phyloP scores from a whole-genome alignment of 2,329 filamentous ascomycete species.

The Ustilaginoidea virens region DNA sequence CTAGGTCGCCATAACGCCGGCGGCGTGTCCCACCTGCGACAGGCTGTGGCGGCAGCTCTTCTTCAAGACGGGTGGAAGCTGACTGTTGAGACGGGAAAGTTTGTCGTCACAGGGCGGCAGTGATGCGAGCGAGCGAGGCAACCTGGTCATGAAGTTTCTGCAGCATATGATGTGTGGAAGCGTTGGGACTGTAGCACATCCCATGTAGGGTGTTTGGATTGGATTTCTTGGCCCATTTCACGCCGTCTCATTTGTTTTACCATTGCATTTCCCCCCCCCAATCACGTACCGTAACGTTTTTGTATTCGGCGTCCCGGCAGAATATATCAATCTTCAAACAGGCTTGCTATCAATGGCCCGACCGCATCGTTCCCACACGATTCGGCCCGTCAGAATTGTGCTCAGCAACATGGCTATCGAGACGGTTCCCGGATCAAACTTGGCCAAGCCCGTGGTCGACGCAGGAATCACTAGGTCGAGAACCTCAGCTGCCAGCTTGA shows the following conservation, averaged over 20 bases:
- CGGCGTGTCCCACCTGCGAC: conserved; percentile 60
- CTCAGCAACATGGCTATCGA: conserved; percentile 44
- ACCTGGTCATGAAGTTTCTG: too few species aligned
- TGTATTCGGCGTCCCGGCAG: too few species aligned
- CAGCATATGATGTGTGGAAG: neutral
- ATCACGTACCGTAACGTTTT: too few species aligned
- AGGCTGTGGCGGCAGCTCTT: conserved; percentile 64
- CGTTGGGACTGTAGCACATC: neutral
- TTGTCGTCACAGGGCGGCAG: conserved; percentile 49
- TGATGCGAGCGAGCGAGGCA: too few species aligned
- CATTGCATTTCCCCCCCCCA: too few species aligned
- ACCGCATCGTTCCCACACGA: conserved; percentile 42
- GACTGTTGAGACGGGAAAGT: conserved; percentile 52
- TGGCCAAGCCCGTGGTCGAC: conserved; percentile 43
- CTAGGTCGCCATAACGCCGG: conserved; percentile 63
- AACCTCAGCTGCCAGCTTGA: conserved; percentile 37
- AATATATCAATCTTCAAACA: conserved; percentile 1
- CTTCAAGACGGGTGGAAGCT: conserved; percentile 72
- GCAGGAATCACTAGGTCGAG: conserved; percentile 51
- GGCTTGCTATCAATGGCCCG: conserved; percentile 9
- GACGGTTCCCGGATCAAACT: conserved; percentile 32
- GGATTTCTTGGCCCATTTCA: too few species aligned
- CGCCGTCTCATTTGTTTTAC: too few species aligned
- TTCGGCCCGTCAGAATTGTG: conserved; percentile 42
- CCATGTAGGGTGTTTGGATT: too few species aligned